A percentile compares a stretch with the other conserved stretches of the same genome.
Evolutionary conservation across 768 basidiomycete species (phyloP).

Genomic region (Russula vinacea): DNA sequence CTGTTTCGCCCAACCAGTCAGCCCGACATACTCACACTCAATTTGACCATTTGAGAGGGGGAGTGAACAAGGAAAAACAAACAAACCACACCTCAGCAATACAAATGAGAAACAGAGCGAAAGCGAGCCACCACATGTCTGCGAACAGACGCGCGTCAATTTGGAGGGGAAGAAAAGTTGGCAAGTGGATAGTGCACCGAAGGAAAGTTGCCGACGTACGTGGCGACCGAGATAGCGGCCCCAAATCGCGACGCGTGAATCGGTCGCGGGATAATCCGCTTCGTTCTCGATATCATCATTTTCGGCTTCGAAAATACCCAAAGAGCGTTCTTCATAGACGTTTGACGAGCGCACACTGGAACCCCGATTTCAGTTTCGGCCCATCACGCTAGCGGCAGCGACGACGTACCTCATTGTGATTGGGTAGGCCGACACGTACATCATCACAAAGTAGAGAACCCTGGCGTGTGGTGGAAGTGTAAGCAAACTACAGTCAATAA

Average conservation of each 20-base stretch:
- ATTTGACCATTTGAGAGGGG: not conserved
- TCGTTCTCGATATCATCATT: constrained; percentile 33
- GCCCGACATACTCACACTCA: not conserved
- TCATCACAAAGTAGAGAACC: constrained; percentile 88
- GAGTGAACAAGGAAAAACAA: too few species aligned
- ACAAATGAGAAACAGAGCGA: constrained; percentile 49
- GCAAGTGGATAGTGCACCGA: constrained; percentile 38
- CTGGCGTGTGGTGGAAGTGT: constrained; percentile 37
- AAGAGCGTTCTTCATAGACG: constrained; percentile 52
- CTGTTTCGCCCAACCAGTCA: constrained; percentile 12
- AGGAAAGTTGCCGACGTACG: constrained; percentile 49
- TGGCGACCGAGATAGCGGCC: constrained; percentile 43
- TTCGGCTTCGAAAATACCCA: constrained; percentile 46
- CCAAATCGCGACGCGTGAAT: constrained; percentile 38
- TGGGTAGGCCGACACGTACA: constrained; percentile 73
- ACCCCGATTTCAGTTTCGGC: too few species aligned
- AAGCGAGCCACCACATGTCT: constrained; percentile 50
- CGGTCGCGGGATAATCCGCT: constrained; percentile 18
- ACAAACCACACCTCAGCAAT: constrained; percentile 41
- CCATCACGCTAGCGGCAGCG: too few species aligned
- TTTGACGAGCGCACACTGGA: constrained; percentile 45
- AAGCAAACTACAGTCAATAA: not conserved
- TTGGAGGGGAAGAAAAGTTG: not conserved
- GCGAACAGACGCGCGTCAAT: not conserved
- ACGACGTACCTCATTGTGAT: constrained; percentile 65